phyloP scores from a whole-genome alignment of 2,329 filamentous ascomycete species.

The Phaeophleospora eucalypticola region DNA sequence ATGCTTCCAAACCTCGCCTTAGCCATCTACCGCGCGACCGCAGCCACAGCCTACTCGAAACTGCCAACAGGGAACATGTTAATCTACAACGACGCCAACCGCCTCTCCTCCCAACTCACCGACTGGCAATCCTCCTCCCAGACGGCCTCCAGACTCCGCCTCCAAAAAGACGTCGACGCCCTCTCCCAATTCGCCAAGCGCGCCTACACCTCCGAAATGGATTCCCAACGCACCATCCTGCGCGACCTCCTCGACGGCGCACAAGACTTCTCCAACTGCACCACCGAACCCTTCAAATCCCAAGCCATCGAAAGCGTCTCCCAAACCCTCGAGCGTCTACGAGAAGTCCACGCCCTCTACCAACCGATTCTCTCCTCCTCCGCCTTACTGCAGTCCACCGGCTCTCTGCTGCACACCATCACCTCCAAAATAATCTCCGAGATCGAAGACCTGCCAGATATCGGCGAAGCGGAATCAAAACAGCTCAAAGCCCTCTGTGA shows the following conservation, averaged over 20 bases:
- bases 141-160: constrained; percentile 39
- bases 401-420: constrained; percentile 54
- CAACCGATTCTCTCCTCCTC: constrained; percentile 55
- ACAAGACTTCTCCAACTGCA: constrained; percentile 59
- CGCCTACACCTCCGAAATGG: constrained; percentile 62
- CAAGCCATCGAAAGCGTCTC: constrained; percentile 59
- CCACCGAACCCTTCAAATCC: constrained; percentile 54
- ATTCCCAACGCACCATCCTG: constrained; percentile 59
- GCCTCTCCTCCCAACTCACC: constrained; percentile 53
- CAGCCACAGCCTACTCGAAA: constrained; percentile 67
- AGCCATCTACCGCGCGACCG: constrained; percentile 75
- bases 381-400: constrained; percentile 58
- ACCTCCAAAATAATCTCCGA: constrained; percentile 59
- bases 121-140: constrained; percentile 45
- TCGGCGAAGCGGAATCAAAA: constrained; percentile 59
- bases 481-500: constrained; percentile 56
- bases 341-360: constrained; percentile 55
- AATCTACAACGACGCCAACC: constrained; percentile 61
- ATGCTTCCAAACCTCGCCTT: constrained; percentile 67
- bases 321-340: constrained; percentile 55
- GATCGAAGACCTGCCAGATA: constrained; percentile 60
- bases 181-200: constrained; percentile 58
- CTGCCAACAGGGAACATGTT: constrained; percentile 58
- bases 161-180: constrained; percentile 52
- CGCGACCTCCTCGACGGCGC: constrained; percentile 60